phyloP scores from a whole-genome alignment of 2,329 filamentous ascomycete species.

The Karstenula rhodostoma region DNA sequence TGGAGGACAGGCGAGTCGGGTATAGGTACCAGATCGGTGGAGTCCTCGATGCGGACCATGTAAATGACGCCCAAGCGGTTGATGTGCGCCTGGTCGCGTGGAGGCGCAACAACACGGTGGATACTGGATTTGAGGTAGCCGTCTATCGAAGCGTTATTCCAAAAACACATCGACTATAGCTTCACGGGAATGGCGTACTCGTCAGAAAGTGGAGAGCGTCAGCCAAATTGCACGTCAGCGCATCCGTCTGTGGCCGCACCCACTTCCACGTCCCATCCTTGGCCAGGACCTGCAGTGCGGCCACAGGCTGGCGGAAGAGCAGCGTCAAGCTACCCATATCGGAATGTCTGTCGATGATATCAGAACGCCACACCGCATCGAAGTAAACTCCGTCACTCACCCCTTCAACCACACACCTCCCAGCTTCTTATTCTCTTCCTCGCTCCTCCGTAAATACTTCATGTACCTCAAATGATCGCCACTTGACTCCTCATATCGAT shows the following conservation, averaged over 20 bases:
- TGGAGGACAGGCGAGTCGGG: neutral
- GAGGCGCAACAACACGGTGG: constrained; percentile 58
- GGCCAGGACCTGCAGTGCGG: neutral
- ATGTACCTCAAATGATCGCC: constrained; percentile 3
- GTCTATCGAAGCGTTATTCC: constrained; percentile 1
- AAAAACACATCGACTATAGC: no score
- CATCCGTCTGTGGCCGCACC: neutral
- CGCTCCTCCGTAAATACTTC: neutral
- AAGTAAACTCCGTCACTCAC: no score
- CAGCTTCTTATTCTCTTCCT: constrained; percentile 1
- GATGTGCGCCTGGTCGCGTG: constrained; percentile 56
- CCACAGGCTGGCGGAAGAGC: neutral
- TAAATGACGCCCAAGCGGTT: constrained; percentile 41
- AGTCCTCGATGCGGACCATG: constrained; percentile 24
- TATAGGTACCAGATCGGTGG: neutral
- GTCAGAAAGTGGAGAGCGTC: neutral
- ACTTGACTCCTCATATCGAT: neutral
- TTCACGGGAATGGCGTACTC: no score
- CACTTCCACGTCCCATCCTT: neutral
- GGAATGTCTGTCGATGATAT: no score
- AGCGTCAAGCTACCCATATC: neutral
- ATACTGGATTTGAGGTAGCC: constrained; percentile 57
- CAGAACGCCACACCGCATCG: no score
- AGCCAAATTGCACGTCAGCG: neutral
- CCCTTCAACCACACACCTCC: constrained; percentile 1